phyloP scores from a whole-genome alignment of 2,329 filamentous ascomycete genomes.

The Calonectria pteridis region DNA sequence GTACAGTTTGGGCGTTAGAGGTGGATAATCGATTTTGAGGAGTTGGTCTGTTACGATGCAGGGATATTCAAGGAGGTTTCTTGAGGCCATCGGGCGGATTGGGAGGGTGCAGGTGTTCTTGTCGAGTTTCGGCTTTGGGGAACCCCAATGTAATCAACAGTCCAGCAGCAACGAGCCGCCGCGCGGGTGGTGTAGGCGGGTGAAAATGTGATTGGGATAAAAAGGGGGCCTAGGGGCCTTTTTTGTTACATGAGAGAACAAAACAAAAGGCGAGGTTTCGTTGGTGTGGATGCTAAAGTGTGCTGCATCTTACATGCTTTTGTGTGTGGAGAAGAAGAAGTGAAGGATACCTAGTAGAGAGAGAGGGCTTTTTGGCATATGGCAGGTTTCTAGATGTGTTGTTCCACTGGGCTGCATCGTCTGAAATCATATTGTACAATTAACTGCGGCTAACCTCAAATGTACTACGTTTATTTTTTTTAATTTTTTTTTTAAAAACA shows the following conservation, averaged over 20 bases:
- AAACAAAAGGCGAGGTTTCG: not conserved
- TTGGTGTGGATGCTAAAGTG: not conserved
- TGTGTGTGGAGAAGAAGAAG: not conserved
- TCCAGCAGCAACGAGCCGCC: slow-evolving; percentile 11
- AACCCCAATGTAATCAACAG: slow-evolving; percentile 23
- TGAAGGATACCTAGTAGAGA: not conserved
- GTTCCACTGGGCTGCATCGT: slow-evolving; percentile 15
- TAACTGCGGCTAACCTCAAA: not conserved
- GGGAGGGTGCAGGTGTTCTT: slow-evolving; percentile 22
- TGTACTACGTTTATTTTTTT: not conserved
- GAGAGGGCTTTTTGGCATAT: not conserved
- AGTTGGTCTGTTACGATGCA: slow-evolving; percentile 22
- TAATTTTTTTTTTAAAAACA: not conserved
- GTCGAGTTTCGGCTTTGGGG: slow-evolving; percentile 16
- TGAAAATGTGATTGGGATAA: slow-evolving; percentile 18
- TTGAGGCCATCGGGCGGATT: slow-evolving; percentile 19
- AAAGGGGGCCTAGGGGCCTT: not conserved
- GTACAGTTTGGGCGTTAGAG: slow-evolving; percentile 42
- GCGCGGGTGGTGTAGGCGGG: not conserved
- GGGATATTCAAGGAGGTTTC: slow-evolving; percentile 18
- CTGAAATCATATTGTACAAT: slow-evolving; percentile 22
- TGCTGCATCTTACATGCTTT: not conserved
- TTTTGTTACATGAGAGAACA: not conserved
- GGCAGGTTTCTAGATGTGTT: not conserved
- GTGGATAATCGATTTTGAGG: slow-evolving; percentile 32